phyloP scores from a whole-genome alignment of 2,329 filamentous ascomycete genomes.

The Penicillium digitatum region DNA sequence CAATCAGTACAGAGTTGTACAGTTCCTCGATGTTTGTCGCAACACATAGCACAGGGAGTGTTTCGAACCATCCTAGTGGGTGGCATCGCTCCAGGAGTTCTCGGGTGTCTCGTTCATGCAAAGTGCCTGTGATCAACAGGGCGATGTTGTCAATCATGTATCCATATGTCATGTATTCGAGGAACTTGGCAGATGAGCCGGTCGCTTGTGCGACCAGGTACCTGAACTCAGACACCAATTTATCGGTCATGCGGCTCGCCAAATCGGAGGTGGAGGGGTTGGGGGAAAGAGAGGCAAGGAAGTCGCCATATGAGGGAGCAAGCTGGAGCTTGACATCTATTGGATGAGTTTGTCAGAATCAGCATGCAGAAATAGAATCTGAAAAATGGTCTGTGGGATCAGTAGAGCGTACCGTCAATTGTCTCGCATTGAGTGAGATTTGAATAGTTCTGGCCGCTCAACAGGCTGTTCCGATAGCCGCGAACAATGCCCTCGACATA shows the following conservation, averaged over 20 bases:
- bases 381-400: background rate
- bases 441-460: slow-evolving; percentile 85
- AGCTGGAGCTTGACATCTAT: slow-evolving; percentile 96
- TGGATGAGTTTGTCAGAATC: slow-evolving; percentile 3
- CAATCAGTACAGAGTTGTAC: slow-evolving; percentile 95
- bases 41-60: slow-evolving; percentile 95
- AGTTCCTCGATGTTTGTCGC: slow-evolving; percentile 98
- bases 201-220: slow-evolving; percentile 93
- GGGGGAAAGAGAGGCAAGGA: slow-evolving; percentile 85
- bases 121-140: slow-evolving; percentile 91
- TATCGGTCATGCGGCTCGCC: slow-evolving; percentile 93
- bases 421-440: slow-evolving; percentile 98
- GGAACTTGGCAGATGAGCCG: slow-evolving; percentile 86
- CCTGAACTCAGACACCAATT: slow-evolving; percentile 94
- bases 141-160: slow-evolving; percentile 99
- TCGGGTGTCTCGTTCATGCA: slow-evolving; percentile 94
- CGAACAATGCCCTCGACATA: slow-evolving; percentile 97
- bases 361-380: background rate
- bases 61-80: slow-evolving; percentile 97
- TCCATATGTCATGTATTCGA: slow-evolving; percentile 97
- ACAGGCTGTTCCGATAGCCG: slow-evolving; percentile 89
- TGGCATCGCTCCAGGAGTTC: slow-evolving; percentile 95
- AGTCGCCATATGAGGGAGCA: slow-evolving; percentile 93
- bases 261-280: slow-evolving; percentile 96
- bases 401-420: slow-evolving; percentile 67